Conservation (phyloP, 805 yeast genomes). For the Hanseniaspora pseudoguilliermondii region DNA sequence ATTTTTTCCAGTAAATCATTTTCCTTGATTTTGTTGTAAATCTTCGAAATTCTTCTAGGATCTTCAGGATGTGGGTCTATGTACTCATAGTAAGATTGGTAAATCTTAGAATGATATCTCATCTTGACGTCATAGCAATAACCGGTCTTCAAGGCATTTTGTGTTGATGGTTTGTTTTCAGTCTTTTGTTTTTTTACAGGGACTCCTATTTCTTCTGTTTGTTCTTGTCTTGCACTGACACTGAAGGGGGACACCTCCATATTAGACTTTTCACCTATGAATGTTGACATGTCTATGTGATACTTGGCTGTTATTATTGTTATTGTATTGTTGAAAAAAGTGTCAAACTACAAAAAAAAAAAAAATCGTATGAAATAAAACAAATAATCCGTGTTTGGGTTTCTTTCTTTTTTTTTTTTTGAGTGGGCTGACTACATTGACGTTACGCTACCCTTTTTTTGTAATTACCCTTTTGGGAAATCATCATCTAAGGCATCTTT, state of each 20-base stretch:
- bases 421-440: too few relatives aligned
- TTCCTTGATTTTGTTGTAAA: constrained; percentile 86
- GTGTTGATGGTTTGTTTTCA: constrained; percentile 29
- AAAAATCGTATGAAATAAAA: not conserved
- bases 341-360: not conserved
- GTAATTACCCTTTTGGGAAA: not conserved
- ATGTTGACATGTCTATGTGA: not conserved
- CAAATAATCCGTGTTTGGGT: too few relatives aligned
- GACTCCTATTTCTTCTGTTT: not conserved
- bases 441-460: not conserved
- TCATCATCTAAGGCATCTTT: not conserved
- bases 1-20: constrained; percentile 83
- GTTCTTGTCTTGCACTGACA: not conserved
- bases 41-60: constrained; percentile 87
- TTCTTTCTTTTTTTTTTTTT: not conserved
- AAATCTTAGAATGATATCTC: constrained; percentile 93
- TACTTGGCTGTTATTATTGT: not conserved
- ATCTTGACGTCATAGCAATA: constrained; percentile 90
- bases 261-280: not conserved
- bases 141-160: constrained; percentile 71
- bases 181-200: constrained; percentile 1
- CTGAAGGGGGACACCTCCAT: not conserved
- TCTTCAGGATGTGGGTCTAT: constrained; percentile 99
- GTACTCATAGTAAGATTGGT: constrained; percentile 81
- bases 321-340: not conserved